Percentiles rank a stretch among this genome's conserved stretches.
Conservation (phyloP, 2,329 filamentous ascomycete genomes). For the Drechslerella stenobrocha region DNA sequence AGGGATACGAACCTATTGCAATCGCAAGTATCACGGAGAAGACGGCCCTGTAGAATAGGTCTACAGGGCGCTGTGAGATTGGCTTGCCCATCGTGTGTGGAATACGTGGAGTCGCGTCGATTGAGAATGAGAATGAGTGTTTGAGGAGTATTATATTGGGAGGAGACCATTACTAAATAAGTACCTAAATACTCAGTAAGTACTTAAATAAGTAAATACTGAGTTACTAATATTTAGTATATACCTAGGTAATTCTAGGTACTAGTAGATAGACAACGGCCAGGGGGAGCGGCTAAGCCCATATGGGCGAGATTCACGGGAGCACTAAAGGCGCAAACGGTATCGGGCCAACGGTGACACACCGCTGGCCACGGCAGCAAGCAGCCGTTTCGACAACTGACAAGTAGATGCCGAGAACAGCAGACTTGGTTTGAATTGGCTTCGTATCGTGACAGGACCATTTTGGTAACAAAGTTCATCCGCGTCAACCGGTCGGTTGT, state of each 20-base stretch:
- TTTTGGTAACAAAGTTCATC: neutral
- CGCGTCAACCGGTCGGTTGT: constrained; percentile 8
- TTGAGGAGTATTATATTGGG: too few relatives aligned
- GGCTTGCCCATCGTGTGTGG: constrained; percentile 32
- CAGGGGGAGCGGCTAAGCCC: too few relatives aligned
- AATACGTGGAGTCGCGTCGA: too few relatives aligned
- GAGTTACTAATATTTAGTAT: neutral
- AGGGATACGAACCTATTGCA: constrained; percentile 23
- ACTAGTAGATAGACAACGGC: neutral
- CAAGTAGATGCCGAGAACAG: neutral
- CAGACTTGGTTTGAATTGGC: neutral
- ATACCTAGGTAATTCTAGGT: neutral
- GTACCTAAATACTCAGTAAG: too few relatives aligned
- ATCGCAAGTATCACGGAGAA: constrained; percentile 41
- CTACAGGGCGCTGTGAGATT: constrained; percentile 33
- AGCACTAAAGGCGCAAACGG: too few relatives aligned
- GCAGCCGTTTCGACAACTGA: neutral
- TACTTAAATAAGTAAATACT: too few relatives aligned
- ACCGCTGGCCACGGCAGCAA: too few relatives aligned
- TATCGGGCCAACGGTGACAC: too few relatives aligned
- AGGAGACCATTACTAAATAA: too few relatives aligned
- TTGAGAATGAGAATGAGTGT: too few relatives aligned
- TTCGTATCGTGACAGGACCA: neutral
- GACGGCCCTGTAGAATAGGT: constrained; percentile 33
- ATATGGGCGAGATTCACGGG: too few relatives aligned